phyloP scores from a whole-genome alignment of 768 basidiomycete genomes.

The Rubroboletus pulcherrimus region DNA sequence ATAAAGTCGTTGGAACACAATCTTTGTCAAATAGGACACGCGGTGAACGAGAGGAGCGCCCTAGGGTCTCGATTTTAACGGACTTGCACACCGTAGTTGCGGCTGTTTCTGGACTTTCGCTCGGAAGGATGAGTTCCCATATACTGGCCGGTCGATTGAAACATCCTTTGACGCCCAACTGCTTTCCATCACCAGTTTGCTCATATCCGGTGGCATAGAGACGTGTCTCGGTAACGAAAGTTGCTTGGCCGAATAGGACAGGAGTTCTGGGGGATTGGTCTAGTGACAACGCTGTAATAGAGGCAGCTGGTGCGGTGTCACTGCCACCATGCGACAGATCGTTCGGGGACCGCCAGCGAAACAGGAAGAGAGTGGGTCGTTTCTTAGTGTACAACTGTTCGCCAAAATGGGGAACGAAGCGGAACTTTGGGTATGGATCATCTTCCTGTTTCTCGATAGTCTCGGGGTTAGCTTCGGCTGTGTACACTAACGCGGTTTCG shows the following conservation, averaged over 20 bases:
- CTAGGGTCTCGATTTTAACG: slow-evolving; percentile 35
- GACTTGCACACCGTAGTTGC: slow-evolving; percentile 19
- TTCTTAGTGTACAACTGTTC: slow-evolving; percentile 55
- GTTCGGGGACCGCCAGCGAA: slow-evolving; percentile 39
- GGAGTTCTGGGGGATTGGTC: slow-evolving; percentile 10
- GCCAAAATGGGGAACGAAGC: slow-evolving; percentile 58
- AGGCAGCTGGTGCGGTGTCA: slow-evolving; percentile 4
- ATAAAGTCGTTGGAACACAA: slow-evolving; percentile 27
- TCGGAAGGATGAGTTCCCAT: slow-evolving; percentile 43
- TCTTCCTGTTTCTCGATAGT: slow-evolving; percentile 19
- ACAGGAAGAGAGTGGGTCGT: slow-evolving; percentile 51
- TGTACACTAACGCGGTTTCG: slow-evolving; percentile 53
- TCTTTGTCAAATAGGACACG: slow-evolving; percentile 37
- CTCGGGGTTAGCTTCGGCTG: slow-evolving; percentile 49
- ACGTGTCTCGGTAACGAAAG: slow-evolving; percentile 42
- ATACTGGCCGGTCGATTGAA: slow-evolving; percentile 57
- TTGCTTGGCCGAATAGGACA: slow-evolving; percentile 52
- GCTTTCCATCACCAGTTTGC: slow-evolving; percentile 49
- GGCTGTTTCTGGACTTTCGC: neutral
- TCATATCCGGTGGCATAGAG: slow-evolving; percentile 64
- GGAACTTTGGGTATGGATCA: slow-evolving; percentile 40
- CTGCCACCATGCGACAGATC: neutral
- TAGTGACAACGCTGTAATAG: slow-evolving; percentile 10
- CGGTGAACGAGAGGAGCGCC: slow-evolving; percentile 57
- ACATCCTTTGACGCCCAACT: slow-evolving; percentile 58